Evolutionary conservation across 202 grass and related monocot genomes (phyloP), one percentile per base, ranked within the genome.

Genomic region (Digitaria exilis): DNA sequence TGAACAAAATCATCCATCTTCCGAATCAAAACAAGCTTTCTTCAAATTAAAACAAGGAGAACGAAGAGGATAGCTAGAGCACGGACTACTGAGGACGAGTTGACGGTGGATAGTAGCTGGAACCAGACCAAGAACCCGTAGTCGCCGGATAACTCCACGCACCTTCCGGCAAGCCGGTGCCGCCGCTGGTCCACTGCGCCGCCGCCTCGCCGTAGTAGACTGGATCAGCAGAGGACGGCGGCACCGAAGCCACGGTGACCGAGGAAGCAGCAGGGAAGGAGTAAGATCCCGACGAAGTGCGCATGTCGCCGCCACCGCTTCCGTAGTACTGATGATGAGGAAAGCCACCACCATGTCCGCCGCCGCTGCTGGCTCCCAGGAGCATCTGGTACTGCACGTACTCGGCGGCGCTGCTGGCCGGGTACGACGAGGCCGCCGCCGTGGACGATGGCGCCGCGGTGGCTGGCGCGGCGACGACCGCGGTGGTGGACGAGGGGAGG

Each of bases 371-470:
- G 4, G 49, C 69, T 2, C 77, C 85, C n/a, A 75, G 59, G 17
- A 88, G 56, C 85, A 85, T 88, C 73, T 88, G 89, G 82, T 88
- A 82, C 82, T 69, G 85, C 66, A 82, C 3, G 78, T 88, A 88
- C 42, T 5, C 37, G 37, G 31, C 78, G 8, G 39, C 60, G 29
- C 37, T 15, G 29, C 37, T 15, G 67, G 56, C 37, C 2, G 73
- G 83, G 57, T 89, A 78, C 6, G 78, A 48, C 19, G 31, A 25
- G 12, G 21, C 34, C 26, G 13, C 2, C 14, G 69, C 24, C 24
- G 24, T 26, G 29, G 64, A 19, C n/a, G n/a, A n/a, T n/a, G n/a
- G n/a, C 8, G 64, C 45, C 70, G 48, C n/a, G n/a, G n/a, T 22
- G 35, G 35, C n/a, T 9, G 76, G 80, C 60, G 60, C 6, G 7